Conservation (phyloP, 2,329 filamentous ascomycete genomes). For the Ascochyta lentis region DNA sequence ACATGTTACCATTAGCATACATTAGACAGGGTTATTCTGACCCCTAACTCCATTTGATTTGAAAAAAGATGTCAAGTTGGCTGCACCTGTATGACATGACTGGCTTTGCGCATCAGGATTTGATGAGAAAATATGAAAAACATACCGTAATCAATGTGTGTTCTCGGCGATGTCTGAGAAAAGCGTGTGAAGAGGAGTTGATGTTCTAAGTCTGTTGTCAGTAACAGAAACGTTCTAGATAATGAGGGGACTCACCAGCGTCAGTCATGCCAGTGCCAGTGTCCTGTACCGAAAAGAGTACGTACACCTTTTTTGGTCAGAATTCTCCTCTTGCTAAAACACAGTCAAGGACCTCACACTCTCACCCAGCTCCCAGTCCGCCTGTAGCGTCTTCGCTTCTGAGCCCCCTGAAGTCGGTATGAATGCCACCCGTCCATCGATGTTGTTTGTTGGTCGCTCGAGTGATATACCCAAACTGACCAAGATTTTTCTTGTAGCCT, state of each 20-base stretch:
- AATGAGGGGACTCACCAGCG: slow-evolving; percentile 11
- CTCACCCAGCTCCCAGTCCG: slow-evolving; percentile 45
- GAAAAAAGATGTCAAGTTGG: too few relatives aligned
- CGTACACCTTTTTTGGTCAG: slow-evolving; percentile 39
- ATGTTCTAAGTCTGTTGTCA: slow-evolving; percentile 32
- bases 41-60: not conserved
- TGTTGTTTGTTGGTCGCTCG: slow-evolving; percentile 40
- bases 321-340: too few relatives aligned
- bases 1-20: not conserved
- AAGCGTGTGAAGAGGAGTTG: slow-evolving; percentile 43
- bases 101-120: not conserved
- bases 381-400: slow-evolving; percentile 24
- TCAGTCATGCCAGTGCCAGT: slow-evolving; percentile 50
- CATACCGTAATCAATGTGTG: slow-evolving; percentile 46
- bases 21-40: not conserved
- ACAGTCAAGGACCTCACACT: slow-evolving; percentile 1
- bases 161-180: slow-evolving; percentile 41
- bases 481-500: slow-evolving; percentile 37
- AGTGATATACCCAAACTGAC: slow-evolving; percentile 45
- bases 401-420: slow-evolving; percentile 16
- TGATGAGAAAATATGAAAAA: not conserved
- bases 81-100: not conserved
- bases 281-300: slow-evolving; percentile 48
- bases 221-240: not conserved
- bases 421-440: slow-evolving; percentile 32